A percentile compares a stretch with the other conserved stretches of the same genome.
These are phyloP conservation scores for Aspergillus avenaceus DNA, from an alignment of 495 filamentous ascomycete genomes.

Conservation along the genomic window DNA sequence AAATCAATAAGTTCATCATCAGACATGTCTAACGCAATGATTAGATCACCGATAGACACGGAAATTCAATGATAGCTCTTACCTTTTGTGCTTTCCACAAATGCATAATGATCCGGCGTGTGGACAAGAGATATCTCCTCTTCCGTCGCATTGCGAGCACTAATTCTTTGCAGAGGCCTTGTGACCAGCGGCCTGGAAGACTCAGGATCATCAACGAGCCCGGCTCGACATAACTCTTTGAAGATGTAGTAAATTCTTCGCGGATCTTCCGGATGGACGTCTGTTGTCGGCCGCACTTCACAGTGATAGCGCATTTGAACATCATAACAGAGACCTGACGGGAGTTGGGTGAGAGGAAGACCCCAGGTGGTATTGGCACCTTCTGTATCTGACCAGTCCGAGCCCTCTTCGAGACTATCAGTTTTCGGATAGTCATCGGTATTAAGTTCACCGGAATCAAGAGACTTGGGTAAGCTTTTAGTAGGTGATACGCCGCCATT, in stretches of 20 bases:
- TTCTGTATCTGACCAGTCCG: slow-evolving; percentile 38
- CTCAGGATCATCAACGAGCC: slow-evolving; percentile 60
- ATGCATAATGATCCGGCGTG: slow-evolving; percentile 66
- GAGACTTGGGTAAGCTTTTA: slow-evolving; percentile 19
- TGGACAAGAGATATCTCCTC: slow-evolving; percentile 79
- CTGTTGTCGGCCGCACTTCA: slow-evolving; percentile 64
- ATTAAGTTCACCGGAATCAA: slow-evolving; percentile 21
- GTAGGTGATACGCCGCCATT: slow-evolving; percentile 12
- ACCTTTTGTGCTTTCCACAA: slow-evolving; percentile 62
- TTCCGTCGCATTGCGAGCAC: slow-evolving; percentile 66
- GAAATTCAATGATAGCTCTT: slow-evolving; percentile 7
- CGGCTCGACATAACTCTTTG: slow-evolving; percentile 72
- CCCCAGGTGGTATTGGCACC: slow-evolving; percentile 20
- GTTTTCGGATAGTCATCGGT: slow-evolving; percentile 18
- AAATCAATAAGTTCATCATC: slow-evolving; percentile 62
- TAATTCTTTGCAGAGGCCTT: slow-evolving; percentile 70
- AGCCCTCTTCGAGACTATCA: slow-evolving; percentile 38
- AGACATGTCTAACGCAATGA: slow-evolving; percentile 36
- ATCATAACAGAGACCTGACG: slow-evolving; percentile 85
- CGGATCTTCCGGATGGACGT: slow-evolving; percentile 92
- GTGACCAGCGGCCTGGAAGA: slow-evolving; percentile 45
- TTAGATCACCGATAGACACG: not conserved
- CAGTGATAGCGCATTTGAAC: slow-evolving; percentile 88
- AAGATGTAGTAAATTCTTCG: slow-evolving; percentile 86
- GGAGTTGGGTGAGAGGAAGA: slow-evolving; percentile 40